A percentile compares a stretch with the other conserved stretches of the same genome.
Evolutionary conservation across 306 rosid genomes (phyloP).

Genomic region (Cercis canadensis): DNA sequence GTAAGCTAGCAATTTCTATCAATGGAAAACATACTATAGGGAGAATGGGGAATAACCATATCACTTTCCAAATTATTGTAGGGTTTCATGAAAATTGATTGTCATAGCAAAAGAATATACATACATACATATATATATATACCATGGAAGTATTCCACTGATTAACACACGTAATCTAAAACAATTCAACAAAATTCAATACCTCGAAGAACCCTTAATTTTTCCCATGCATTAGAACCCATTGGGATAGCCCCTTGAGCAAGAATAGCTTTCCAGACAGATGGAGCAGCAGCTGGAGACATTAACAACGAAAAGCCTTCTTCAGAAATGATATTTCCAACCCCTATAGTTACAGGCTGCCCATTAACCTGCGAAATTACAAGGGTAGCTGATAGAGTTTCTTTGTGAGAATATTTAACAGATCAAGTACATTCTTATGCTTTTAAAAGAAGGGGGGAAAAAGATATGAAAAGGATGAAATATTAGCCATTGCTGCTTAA

Average conservation of each 20-base stretch:
- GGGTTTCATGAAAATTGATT: conserved; percentile 8
- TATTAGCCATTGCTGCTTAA: conserved; percentile 20
- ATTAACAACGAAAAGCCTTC: conserved; percentile 78
- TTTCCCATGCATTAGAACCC: conserved; percentile 93
- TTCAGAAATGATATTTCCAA: conserved; percentile 85
- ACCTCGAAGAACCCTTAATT: conserved; percentile 77
- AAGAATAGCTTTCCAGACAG: conserved; percentile 82
- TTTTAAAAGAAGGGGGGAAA: conserved; percentile 6
- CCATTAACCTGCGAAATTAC: conserved; percentile 66
- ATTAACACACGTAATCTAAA: conserved; percentile 5
- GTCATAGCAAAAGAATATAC: not conserved
- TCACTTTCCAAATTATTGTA: no score
- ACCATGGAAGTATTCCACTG: conserved; percentile 2
- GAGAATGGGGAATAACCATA: no score
- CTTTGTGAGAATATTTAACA: conserved; percentile 22
- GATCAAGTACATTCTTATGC: conserved; percentile 7
- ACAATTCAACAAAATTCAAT: conserved; percentile 18
- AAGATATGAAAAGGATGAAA: not conserved
- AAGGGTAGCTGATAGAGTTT: conserved; percentile 21
- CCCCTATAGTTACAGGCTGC: conserved; percentile 87
- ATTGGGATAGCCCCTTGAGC: conserved; percentile 77
- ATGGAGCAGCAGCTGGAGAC: conserved; percentile 86
- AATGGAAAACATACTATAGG: not conserved
- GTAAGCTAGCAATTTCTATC: no score
- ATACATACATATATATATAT: not conserved